Evolutionary conservation across 139 green algal species (phyloP).

Genomic region (Auxenochlorella pyrenoidosa): DNA sequence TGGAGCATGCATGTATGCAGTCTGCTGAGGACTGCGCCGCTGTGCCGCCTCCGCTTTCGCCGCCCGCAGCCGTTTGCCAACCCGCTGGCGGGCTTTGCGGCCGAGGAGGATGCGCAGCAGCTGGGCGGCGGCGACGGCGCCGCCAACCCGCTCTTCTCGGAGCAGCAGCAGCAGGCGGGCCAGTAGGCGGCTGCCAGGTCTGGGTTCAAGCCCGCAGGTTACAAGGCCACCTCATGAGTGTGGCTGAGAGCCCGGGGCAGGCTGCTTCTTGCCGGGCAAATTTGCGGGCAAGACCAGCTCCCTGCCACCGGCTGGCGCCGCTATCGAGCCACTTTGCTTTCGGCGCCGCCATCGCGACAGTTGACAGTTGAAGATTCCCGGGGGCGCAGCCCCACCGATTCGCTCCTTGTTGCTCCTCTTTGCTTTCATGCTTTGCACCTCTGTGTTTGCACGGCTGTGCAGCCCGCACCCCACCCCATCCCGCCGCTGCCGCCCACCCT

Average conservation of each 20-base stretch:
- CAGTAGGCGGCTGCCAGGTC: background rate
- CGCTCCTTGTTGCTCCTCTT: background rate
- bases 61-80: constrained; percentile 19
- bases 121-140: background rate
- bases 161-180: background rate
- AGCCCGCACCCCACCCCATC: background rate
- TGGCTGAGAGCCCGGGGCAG: background rate
- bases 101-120: background rate
- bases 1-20: too few species aligned
- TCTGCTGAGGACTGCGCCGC: too few species aligned
- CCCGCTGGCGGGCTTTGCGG: constrained; percentile 2
- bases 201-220: constrained; percentile 9
- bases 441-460: too few species aligned
- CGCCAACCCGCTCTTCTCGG: constrained; percentile 14
- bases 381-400: background rate
- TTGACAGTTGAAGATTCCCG: background rate
- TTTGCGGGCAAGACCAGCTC: too few species aligned
- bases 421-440: background rate
- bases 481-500: background rate
- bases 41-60: too few species aligned
- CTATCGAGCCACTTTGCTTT: too few species aligned
- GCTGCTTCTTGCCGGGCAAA: background rate
- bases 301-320: too few species aligned
- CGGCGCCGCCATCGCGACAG: background rate
- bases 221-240: background rate